Evolutionary conservation across 106 monocot genomes (phyloP), one percentile per base, ranked within the genome.

Genomic region (Triglochin maritima): DNA sequence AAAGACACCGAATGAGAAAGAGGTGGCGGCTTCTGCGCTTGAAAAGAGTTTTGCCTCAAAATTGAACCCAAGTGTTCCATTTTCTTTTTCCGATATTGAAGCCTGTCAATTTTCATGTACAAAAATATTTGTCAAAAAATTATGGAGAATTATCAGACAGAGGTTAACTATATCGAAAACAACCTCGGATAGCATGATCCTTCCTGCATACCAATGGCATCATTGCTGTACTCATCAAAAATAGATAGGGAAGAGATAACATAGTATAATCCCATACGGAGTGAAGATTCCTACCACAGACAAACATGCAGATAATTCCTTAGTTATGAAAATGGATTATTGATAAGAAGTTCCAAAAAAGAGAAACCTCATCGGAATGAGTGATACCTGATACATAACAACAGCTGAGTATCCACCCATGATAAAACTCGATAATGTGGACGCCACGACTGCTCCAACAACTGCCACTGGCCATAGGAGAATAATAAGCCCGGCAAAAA

Each of bases 181-280:
- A 29, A 80, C 79, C 81, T 82, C 43, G 81, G 81, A 49, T 78
- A 82, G 72, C 81, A 82, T 5, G 81, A 78, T 4, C 81, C 81
- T 66, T 82, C 78, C 60, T 61, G 52, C 70, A 82, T 48, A 15
- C 70, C 56, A 10, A 82, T 64, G 50, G 74, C 60, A 55, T 82
- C 81, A 66, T 82, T 82, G 9, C 70, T 82, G 49, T 53, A 82
- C 43, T 82, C 81, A 57, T 82, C 81, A 57, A 78, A 82, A 49
- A 60, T 73, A 7, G 81, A 77, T 66, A 82, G 65, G 17, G 63
- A 49, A 46, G 77, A 17, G 17, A 78, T 50, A 9, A 60, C 44
- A 67, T 78, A 82, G 7, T 65, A 49, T 46, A 78, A 13, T 15
- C 81, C 81, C 42, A 63, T 63, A 57, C 13, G 77, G 11, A 64